A percentile compares a stretch with the other conserved stretches of the same genome.
Conservation (phyloP, 345 rosid species). For the Syzygium aromaticum region DNA sequence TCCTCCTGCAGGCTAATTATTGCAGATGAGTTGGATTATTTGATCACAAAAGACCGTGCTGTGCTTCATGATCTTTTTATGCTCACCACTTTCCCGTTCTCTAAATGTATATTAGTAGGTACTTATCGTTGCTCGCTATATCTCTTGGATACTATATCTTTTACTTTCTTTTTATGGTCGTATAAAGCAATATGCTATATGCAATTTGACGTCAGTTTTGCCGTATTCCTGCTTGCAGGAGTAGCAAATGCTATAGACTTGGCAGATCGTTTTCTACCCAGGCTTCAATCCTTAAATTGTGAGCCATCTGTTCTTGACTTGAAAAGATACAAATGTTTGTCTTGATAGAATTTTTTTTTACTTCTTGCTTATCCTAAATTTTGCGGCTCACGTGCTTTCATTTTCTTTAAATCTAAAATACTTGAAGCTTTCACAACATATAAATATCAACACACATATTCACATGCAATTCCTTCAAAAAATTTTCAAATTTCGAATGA, state of each 20-base stretch:
- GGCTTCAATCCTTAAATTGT: conserved; percentile 73
- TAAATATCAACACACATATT: not conserved
- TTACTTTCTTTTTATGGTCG: not conserved
- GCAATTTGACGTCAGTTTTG: not conserved
- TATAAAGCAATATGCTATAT: not conserved
- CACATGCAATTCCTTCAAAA: not conserved
- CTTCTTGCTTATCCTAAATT: not conserved
- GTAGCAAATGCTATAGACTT: conserved; percentile 90
- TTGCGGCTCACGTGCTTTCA: not conserved
- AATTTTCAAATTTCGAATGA: not conserved
- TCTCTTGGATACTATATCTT: not conserved
- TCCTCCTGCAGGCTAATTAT: conserved; percentile 51
- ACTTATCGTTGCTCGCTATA: not conserved
- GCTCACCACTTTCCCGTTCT: conserved; percentile 80
- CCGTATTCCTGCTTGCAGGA: conserved; percentile 31
- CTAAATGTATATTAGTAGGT: conserved; percentile 82
- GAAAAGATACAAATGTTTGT: not conserved
- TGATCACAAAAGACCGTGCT: conserved; percentile 73
- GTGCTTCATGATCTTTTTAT: conserved; percentile 91
- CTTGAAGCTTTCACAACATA: not conserved
- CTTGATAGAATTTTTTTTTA: not conserved
- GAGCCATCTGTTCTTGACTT: conserved; percentile 11
- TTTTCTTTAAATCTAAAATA: not conserved
- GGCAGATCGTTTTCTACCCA: conserved; percentile 89
- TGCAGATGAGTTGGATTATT: conserved; percentile 87